Evolutionary conservation across 2,329 filamentous ascomycete species (phyloP).

Genomic region (Esteya vermicola): DNA sequence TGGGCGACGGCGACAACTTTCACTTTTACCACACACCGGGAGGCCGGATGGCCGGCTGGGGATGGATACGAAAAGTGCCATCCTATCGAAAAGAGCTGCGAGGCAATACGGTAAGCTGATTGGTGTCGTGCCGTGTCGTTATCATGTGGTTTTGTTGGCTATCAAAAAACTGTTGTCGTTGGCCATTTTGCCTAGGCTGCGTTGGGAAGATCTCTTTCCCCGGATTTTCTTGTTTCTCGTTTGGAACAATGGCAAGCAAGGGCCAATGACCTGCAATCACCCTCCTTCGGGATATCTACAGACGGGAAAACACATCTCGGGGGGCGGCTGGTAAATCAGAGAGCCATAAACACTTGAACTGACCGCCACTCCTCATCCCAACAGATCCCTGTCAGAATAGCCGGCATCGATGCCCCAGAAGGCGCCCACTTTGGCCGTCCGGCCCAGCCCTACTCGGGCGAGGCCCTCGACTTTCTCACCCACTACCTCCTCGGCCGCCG

Average conservation of each 20-base stretch:
- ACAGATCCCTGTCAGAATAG: conserved; percentile 76
- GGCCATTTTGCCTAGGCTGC: too few species aligned
- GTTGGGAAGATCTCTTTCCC: too few species aligned
- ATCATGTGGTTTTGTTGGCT: neutral
- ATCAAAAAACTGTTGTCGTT: too few species aligned
- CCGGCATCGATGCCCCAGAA: conserved; percentile 88
- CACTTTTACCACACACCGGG: conserved; percentile 89
- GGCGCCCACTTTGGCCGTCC: conserved; percentile 81
- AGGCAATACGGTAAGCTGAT: conserved; percentile 56
- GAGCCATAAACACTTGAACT: too few species aligned
- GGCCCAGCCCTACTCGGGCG: conserved; percentile 68
- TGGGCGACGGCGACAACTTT: conserved; percentile 95
- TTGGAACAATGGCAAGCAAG: too few species aligned
- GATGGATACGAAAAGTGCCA: conserved; percentile 71
- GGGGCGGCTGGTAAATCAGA: too few species aligned
- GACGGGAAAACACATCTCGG: too few species aligned
- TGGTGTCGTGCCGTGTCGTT: neutral
- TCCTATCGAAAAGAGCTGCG: conserved; percentile 52
- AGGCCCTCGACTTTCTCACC: conserved; percentile 72
- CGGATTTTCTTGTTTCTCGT: too few species aligned
- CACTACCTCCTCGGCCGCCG: conserved; percentile 55
- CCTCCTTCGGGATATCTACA: too few species aligned
- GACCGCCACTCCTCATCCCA: too few species aligned
- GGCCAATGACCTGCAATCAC: too few species aligned
- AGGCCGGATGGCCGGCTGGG: conserved; percentile 79